phyloP scores from a whole-genome alignment of 306 rosid genomes.

The Trifolium fragiferum region DNA sequence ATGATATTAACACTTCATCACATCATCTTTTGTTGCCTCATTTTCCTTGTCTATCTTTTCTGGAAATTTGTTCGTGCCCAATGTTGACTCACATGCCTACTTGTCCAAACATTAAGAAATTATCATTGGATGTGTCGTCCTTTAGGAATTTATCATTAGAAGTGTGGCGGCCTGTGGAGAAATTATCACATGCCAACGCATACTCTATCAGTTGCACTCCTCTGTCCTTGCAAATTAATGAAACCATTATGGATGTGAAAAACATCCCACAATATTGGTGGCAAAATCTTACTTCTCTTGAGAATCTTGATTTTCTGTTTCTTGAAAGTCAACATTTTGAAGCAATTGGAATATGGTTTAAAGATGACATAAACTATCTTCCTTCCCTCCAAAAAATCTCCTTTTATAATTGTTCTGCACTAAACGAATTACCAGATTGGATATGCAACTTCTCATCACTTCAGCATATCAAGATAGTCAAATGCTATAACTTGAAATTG shows the following conservation, averaged over 20 bases:
- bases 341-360: too few relatives aligned
- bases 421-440: too few relatives aligned
- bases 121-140: not conserved
- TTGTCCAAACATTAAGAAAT: not conserved
- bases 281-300: not conserved
- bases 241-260: not conserved
- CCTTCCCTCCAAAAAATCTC: too few relatives aligned
- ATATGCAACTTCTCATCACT: too few relatives aligned
- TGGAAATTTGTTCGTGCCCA: accelerated
- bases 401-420: too few relatives aligned
- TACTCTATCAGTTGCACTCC: too few relatives aligned
- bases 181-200: too few relatives aligned
- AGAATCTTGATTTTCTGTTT: not conserved
- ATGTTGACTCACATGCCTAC: not conserved
- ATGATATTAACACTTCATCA: not conserved
- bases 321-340: not conserved
- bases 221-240: too few relatives aligned
- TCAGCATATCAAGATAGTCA: too few relatives aligned
- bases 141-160: too few relatives aligned
- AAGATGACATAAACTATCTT: too few relatives aligned
- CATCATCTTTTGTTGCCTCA: not conserved
- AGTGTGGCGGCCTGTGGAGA: too few relatives aligned
- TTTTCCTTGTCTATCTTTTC: not conserved
- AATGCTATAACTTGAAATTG: not conserved
- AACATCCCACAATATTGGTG: not conserved